phyloP scores from a whole-genome alignment of 208 protist genomes.

The Tritrichomonas musculus region DNA sequence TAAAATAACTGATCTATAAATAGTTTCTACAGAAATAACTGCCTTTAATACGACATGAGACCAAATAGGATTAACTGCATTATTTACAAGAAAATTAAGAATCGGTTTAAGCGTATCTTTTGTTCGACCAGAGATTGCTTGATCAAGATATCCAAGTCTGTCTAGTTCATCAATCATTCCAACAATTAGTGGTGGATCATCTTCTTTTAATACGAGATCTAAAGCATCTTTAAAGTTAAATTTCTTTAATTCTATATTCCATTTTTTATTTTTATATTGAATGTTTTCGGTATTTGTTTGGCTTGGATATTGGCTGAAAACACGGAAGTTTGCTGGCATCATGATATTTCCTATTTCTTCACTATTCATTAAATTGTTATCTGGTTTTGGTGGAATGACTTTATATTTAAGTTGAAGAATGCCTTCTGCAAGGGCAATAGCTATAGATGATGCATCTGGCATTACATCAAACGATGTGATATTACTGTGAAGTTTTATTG shows the following conservation, averaged over 20 bases:
- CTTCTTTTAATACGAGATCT: neutral
- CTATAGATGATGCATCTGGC: neutral
- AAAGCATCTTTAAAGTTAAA: neutral
- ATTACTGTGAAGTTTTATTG: neutral
- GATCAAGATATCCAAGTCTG: neutral
- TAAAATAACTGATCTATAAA: neutral
- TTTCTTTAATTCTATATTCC: neutral
- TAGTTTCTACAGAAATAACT: neutral
- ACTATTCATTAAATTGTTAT: too few relatives aligned
- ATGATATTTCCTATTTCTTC: too few relatives aligned
- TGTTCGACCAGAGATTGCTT: neutral
- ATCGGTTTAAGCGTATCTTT: neutral
- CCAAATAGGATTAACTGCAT: neutral
- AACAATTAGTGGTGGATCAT: neutral
- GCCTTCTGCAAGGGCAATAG: neutral
- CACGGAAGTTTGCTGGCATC: conserved; percentile 24
- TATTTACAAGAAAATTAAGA: neutral
- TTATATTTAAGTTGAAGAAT: neutral
- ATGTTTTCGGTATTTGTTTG: neutral
- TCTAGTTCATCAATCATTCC: conserved; percentile 31
- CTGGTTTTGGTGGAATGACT: neutral
- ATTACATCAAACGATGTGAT: neutral
- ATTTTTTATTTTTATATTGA: too few relatives aligned
- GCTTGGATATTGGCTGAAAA: neutral
- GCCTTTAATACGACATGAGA: neutral